phyloP scores from a whole-genome alignment of 2,329 filamentous ascomycete species.

The Aspergillus luchuensis region DNA sequence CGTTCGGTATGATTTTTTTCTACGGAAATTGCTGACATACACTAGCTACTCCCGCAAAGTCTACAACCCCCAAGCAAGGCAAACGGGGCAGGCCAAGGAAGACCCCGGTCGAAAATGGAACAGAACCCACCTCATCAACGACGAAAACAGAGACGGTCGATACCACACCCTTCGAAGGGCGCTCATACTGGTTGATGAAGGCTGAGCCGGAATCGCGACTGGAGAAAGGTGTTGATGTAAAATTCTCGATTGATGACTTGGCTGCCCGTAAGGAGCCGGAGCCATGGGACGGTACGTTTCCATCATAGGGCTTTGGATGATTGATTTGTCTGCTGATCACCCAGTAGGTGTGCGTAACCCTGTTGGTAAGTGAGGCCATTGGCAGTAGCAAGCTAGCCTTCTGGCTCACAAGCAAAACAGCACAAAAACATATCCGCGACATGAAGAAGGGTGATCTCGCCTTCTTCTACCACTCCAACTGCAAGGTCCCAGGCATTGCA shows the following conservation, averaged over 20 bases:
- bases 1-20: neutral
- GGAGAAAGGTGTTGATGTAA: conserved; percentile 84
- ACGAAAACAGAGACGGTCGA: conserved; percentile 21
- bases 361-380: conserved; percentile 35
- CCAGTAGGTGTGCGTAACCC: conserved; percentile 48
- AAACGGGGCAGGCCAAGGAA: conserved; percentile 31
- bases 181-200: conserved; percentile 78
- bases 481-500: conserved; percentile 83
- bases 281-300: conserved; percentile 80
- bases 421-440: conserved; percentile 82
- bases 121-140: conserved; percentile 13
- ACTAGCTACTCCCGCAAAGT: conserved; percentile 20
- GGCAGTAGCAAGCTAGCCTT: neutral
- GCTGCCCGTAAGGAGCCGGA: conserved; percentile 72
- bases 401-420: conserved; percentile 40
- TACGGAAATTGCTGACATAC: conserved; percentile 1
- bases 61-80: conserved; percentile 23
- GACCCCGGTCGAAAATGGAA: conserved; percentile 19
- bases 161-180: conserved; percentile 24
- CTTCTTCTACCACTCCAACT: conserved; percentile 97
- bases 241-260: conserved; percentile 92
- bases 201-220: conserved; percentile 84
- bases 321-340: conserved; percentile 10
- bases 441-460: conserved; percentile 92
- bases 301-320: neutral